Base-by-base conservation (phyloP, 1,284 basidiomycete species). In the Ganoderma sp. region DNA sequence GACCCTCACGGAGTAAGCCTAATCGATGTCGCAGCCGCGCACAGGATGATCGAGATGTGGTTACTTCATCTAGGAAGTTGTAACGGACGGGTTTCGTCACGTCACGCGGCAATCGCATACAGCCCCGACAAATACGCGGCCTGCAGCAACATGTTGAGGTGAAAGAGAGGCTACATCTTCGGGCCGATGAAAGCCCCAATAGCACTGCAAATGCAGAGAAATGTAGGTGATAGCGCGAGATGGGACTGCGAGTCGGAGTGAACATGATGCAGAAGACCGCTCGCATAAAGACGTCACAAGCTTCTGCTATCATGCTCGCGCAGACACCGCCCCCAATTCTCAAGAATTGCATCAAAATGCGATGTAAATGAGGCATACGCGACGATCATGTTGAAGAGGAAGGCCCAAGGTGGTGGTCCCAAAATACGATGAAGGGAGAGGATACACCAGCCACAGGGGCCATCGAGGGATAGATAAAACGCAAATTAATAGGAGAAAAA, bases 401-500 rank as follows among this genome's bases (percentile, higher is more conserved):
- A 14, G 10, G 25, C 22, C 25, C 22, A 25, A 25, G 48, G 22
- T 52, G 48, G n/a, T 3, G 48, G 14, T 14, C 12, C 48, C 22
- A 25, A 22, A 52, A 22, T 10, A 17, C 52, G 15, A 56, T 17
- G 52, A 34, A 32, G 52, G 52, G 52, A 34, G 2, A 15, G 52
- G 32, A 32, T 8, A 34, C 28, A 56, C 52, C 3, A 56, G 48
- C 48, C 48, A 52, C 22, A 34, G 52, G 7, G 14, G 14, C 6
- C 32, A 25, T 5, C 1, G 25, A 9, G 39, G 61, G 19, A 42
- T 14, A 10, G 8, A 39, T 15, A 10, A 43, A 32, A 12, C 34
- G 17, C 43, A 39, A 9, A 34, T 48, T 3, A 41, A 62, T n/a
- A 25, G 1, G 19, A 6, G 3, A 64, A 48, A 48, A 12, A 81